Base-by-base conservation (phyloP, 2,329 filamentous ascomycete species). In the Coleophoma eucalyptorum region DNA sequence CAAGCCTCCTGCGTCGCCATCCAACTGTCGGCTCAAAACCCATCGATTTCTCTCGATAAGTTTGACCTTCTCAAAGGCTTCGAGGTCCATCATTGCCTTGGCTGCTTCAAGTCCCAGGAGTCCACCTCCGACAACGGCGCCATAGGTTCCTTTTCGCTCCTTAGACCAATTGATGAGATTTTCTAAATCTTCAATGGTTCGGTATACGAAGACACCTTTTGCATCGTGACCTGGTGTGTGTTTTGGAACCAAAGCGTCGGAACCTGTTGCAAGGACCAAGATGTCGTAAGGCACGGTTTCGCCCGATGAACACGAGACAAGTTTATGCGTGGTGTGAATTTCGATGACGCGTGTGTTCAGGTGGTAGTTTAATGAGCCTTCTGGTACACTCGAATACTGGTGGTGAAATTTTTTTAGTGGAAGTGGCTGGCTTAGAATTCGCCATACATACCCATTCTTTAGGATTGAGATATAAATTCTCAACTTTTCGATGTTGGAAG, bases 81-180 rank as follows among this genome's bases (percentile, higher is more conserved):
- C 78, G 8, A 96, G 73, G 63, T 96, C 90, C 73, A 92, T 86
- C 89, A 96, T 91, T 2, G 91, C 91, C 62, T 96, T 94, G 33
- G 90, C 91, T 2, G 91, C 91, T 70, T 96, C 91, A 0, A 97
- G 79, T 1, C 91, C 91, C 0, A 96, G 76, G 20, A 97, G 69
- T 1, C 91, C 91, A 48, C 91, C 91, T 20, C 91, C 91, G 3
- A 96, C 88, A 0, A 94, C 90, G 4, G 84, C 80, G 0, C 88
- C 90, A 2, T 80, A 79, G 2, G 84, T 82, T 4, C 83, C 89
- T 58, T 83, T 87, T 49, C 82, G 80, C 11, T 75, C 72, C 1
- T 81, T 76, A 0, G 89, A 83, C 63, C 87, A 96, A 1, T 77
- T 73, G 50, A 96, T 95, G 4, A 96, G 78, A 41, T 77, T 80